These are phyloP conservation scores for Russula sp. DNA, from an alignment of 768 basidiomycete genomes.

Conservation along the genomic window DNA sequence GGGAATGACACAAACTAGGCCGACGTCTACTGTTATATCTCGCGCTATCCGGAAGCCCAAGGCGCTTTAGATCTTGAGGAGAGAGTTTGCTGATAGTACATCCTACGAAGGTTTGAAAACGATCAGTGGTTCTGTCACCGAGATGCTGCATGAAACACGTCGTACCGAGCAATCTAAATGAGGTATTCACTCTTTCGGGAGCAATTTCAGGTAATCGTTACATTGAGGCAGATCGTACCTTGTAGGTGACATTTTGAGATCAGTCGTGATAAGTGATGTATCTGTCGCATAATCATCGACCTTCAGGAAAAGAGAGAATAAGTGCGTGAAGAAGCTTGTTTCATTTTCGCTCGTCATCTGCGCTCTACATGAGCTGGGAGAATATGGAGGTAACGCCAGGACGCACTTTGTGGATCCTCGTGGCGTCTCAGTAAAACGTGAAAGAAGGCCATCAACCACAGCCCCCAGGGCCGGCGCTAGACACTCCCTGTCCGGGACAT, in stretches of 20 bases:
- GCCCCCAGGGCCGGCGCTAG: constrained; percentile 53
- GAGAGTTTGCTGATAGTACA: constrained; percentile 61
- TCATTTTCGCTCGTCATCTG: constrained; percentile 62
- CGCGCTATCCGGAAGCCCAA: constrained; percentile 60
- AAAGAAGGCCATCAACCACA: constrained; percentile 67
- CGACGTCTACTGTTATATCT: constrained; percentile 23
- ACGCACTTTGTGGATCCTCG: constrained; percentile 62
- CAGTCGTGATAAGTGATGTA: constrained; percentile 58
- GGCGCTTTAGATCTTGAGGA: constrained; percentile 56
- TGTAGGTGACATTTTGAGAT: constrained; percentile 56
- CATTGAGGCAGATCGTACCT: constrained; percentile 46
- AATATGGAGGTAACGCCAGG: not conserved
- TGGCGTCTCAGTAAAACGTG: constrained; percentile 73
- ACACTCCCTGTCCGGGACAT: constrained; percentile 47
- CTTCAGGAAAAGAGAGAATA: constrained; percentile 76
- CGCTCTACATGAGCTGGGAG: constrained; percentile 19
- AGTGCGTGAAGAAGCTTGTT: constrained; percentile 66
- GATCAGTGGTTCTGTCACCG: not conserved
- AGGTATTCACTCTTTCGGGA: constrained; percentile 45
- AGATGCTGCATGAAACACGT: not conserved
- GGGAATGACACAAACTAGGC: not conserved
- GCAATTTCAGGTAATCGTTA: constrained; percentile 6
- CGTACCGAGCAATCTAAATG: constrained; percentile 72
- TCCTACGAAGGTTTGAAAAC: constrained; percentile 37
- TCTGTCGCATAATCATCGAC: constrained; percentile 76